Evolutionary conservation across 129 eudicot genomes (phyloP).

Genomic region (Lactuca sativa): DNA sequence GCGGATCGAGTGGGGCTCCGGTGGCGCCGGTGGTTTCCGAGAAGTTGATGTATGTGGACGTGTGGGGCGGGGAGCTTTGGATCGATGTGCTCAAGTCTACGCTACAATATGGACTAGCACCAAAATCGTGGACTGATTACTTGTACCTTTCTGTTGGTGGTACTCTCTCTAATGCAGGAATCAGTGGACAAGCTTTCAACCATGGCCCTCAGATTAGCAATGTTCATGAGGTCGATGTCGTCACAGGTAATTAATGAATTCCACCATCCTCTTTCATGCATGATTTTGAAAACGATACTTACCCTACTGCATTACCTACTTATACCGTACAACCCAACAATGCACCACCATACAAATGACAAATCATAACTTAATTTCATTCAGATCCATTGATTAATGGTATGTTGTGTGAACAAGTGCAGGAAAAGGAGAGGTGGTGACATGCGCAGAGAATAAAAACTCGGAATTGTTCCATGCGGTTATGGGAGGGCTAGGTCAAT

Average conservation of each 20-base stretch:
- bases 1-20: constrained; percentile 23
- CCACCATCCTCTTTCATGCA: constrained; percentile 10
- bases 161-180: constrained; percentile 59
- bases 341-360: background rate
- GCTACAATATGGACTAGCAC: constrained; percentile 48
- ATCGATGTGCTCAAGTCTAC: constrained; percentile 43
- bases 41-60: constrained; percentile 49
- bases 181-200: constrained; percentile 52
- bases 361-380: background rate
- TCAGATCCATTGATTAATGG: too few relatives aligned
- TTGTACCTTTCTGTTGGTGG: constrained; percentile 54
- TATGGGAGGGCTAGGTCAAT: constrained; percentile 61
- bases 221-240: constrained; percentile 43
- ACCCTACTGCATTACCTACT: background rate
- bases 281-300: constrained; percentile 1
- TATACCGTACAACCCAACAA: background rate
- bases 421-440: constrained; percentile 59
- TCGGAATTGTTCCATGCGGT: constrained; percentile 58
- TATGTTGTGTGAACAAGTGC: constrained; percentile 13
- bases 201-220: constrained; percentile 58
- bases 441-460: constrained; percentile 47
- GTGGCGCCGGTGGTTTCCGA: constrained; percentile 35
- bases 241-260: constrained; percentile 30
- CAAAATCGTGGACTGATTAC: constrained; percentile 59
- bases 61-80: constrained; percentile 57